These are phyloP conservation scores for Coniochaeta sp. DNA, from an alignment of 2,329 filamentous ascomycete species.

Conservation along the genomic window DNA sequence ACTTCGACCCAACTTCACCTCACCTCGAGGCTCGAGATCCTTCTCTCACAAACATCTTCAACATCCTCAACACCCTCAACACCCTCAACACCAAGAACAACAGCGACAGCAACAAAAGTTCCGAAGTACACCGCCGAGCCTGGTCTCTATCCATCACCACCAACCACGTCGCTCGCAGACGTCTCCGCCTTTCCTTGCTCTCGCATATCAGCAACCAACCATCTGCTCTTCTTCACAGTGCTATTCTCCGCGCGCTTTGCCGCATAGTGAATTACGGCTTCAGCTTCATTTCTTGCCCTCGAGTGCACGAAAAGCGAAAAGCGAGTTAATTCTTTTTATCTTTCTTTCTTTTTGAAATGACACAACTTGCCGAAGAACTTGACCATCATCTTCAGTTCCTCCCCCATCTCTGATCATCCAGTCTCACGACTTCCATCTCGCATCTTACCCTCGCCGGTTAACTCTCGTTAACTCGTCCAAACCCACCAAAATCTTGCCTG, in stretches of 20 bases:
- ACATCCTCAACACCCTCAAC: background rate
- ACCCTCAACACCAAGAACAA: background rate
- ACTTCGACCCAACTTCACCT: background rate
- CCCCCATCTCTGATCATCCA: background rate
- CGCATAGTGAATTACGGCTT: too few relatives aligned
- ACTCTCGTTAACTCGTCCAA: background rate
- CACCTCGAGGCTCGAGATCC: too few relatives aligned
- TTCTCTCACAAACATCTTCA: too few relatives aligned
- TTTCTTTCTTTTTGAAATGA: background rate
- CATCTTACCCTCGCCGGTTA: background rate
- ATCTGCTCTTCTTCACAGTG: background rate
- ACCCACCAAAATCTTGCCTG: background rate
- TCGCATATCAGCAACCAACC: background rate
- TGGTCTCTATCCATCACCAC: too few relatives aligned
- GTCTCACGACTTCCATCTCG: background rate
- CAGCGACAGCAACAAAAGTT: background rate
- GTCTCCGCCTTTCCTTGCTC: background rate
- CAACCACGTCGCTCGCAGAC: background rate
- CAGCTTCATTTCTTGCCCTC: background rate
- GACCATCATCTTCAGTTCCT: background rate
- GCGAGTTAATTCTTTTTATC: background rate
- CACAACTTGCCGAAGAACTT: background rate
- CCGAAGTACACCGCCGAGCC: background rate
- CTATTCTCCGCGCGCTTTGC: background rate
- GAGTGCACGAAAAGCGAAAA: background rate